Percentiles rank a stretch among this genome's conserved stretches.
Conservation (phyloP, 345 rosid species). For the Eucalyptus paniculata region DNA sequence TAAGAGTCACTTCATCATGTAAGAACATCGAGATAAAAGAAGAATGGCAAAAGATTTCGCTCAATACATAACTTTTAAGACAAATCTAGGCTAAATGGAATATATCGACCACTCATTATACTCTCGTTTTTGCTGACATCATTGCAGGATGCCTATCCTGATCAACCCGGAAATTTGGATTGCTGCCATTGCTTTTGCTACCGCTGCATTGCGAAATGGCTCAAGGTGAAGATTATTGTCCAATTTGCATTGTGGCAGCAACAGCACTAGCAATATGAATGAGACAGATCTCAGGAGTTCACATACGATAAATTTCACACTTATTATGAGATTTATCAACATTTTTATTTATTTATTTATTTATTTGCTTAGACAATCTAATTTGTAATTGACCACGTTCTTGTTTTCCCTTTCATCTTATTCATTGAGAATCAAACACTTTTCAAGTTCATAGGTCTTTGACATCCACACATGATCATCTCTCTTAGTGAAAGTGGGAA, state of each 20-base stretch:
- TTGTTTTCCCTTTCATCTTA: background rate
- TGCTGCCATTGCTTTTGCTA: background rate
- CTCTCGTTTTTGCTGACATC: background rate
- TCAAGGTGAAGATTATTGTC: background rate
- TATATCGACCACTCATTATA: background rate
- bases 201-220: background rate
- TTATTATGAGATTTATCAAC: background rate
- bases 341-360: background rate
- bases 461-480: background rate
- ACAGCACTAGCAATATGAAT: background rate
- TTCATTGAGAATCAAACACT: background rate
- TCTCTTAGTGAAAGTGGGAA: background rate
- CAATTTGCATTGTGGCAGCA: background rate
- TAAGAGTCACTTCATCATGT: rapidly evolving
- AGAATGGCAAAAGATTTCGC: rapidly evolving
- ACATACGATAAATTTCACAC: background rate
- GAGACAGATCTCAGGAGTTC: background rate
- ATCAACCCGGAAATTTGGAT: background rate
- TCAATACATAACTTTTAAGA: too few relatives aligned
- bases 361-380: background rate
- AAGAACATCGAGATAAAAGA: background rate
- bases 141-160: background rate
- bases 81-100: background rate
- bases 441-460: background rate
- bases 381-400: background rate